Conservation (phyloP, 768 basidiomycete species). For the Tricholoma bakamatsutake region DNA sequence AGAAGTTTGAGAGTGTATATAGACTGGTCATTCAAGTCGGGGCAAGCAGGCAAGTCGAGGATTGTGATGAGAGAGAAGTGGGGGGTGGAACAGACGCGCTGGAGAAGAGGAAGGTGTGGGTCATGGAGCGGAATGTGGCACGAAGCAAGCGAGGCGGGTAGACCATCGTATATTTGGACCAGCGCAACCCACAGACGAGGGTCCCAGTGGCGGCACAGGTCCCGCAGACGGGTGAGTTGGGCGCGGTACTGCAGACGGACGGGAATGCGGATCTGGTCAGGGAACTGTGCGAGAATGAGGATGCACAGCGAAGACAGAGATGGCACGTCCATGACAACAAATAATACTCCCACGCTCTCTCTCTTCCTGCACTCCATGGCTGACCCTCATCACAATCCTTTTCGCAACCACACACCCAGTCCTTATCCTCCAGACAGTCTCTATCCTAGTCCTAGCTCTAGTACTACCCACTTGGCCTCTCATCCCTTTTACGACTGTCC, state of each 20-base stretch:
- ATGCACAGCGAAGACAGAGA: slow-evolving; percentile 52
- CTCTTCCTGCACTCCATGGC: too few species aligned
- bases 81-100: slow-evolving; percentile 45
- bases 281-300: slow-evolving; percentile 31
- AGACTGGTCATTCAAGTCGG: slow-evolving; percentile 52
- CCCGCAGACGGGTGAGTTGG: too few species aligned
- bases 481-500: slow-evolving; percentile 29
- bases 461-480: slow-evolving; percentile 49
- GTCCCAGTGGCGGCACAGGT: slow-evolving; percentile 35
- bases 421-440: slow-evolving; percentile 46
- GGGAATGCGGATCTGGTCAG: slow-evolving; percentile 37
- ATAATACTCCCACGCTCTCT: too few species aligned
- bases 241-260: too few species aligned
- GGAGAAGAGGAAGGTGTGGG: slow-evolving; percentile 48
- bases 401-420: slow-evolving; percentile 22
- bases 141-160: slow-evolving; percentile 37
- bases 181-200: slow-evolving; percentile 60
- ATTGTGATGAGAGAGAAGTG: slow-evolving; percentile 62
- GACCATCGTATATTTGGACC: slow-evolving; percentile 49
- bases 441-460: slow-evolving; percentile 45
- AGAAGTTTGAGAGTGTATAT: slow-evolving; percentile 45
- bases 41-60: slow-evolving; percentile 51
- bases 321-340: too few species aligned
- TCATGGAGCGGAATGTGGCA: slow-evolving; percentile 52
- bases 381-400: slow-evolving; percentile 23